Evolutionary conservation across 495 filamentous ascomycete species (phyloP), one percentile per base, ranked within the genome.

Genomic region (Tuber calosporum): DNA sequence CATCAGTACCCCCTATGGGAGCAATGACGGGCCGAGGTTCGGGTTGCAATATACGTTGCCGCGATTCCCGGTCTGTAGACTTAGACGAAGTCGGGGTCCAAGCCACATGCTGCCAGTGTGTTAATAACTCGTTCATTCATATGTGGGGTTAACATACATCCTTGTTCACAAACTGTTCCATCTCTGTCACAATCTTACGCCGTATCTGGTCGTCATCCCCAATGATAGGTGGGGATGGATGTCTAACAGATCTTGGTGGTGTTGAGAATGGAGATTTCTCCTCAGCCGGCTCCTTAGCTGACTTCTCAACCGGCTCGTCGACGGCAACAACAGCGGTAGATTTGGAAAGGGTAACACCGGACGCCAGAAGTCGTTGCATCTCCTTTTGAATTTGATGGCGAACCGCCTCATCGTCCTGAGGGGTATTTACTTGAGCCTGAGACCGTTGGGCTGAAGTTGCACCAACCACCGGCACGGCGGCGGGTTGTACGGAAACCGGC

Each of bases 121-220:
- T 62, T 62, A 62, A 34, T 15, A 1, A 62, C 34, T n/a, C 13
- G 26, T 62, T 62, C 26, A 62, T 62, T 34, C 26, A 62, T 62
- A 34, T 13, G 30, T 62, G 26, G 53, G 9, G 53, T 15, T 34
- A 34, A 62, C 53, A 62, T 34, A 62, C 53, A 15, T 62, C 26
- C 15, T 34, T 34, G 17, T 34, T 62, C 53, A 62, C 26, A 26
- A 62, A 62, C 26, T 62, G 53, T 34, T 62, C 53, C 53, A 62
- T 62, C 53, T 62, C 53, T 17, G 53, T 34, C n/a, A 62, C 53
- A 30, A 62, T 62, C 53, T 62, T 62, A 34, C 53, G 53, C 53
- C 53, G 53, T 62, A 62, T 62, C 53, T 62, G 53, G 4, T 62
- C 53, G 34, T 62, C 53, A 30, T 62, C 53, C 13, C 53, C 53